Percentiles rank a stretch among this genome's conserved stretches.
These are phyloP conservation scores for Beauveria medogensis DNA, from an alignment of 2,329 filamentous ascomycete species.

Conservation along the genomic window DNA sequence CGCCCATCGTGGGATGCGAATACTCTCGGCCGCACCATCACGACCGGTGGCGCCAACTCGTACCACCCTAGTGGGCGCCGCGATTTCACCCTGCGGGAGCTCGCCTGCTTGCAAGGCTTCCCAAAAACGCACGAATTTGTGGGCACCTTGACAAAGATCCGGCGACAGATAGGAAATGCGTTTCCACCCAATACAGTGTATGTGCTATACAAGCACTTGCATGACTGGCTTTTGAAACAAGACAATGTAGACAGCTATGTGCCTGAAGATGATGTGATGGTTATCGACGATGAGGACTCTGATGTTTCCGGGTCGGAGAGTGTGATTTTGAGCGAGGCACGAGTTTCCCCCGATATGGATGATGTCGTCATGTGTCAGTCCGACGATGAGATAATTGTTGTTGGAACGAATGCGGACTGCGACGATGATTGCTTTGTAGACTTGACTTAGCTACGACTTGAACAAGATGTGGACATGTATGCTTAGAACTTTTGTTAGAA, in stretches of 20 bases:
- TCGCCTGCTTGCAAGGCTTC: constrained; percentile 63
- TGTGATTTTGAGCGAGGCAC: constrained; percentile 4
- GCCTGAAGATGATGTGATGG: constrained; percentile 16
- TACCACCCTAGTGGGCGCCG: constrained; percentile 59
- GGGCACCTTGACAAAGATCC: constrained; percentile 31
- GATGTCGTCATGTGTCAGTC: constrained; percentile 14
- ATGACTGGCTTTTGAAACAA: constrained; percentile 34
- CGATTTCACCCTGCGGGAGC: constrained; percentile 58
- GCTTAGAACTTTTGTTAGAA: not conserved
- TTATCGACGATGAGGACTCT: constrained; percentile 19
- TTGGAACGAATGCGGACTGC: not conserved
- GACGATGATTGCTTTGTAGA: constrained; percentile 2
- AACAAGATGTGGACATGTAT: not conserved
- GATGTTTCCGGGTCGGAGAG: constrained; percentile 11
- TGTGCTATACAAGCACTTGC: constrained; percentile 40
- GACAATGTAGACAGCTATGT: constrained; percentile 27
- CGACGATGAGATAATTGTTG: constrained; percentile 8
- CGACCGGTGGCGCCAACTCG: constrained; percentile 52
- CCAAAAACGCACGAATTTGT: constrained; percentile 52
- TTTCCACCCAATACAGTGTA: constrained; percentile 56
- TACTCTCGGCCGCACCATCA: constrained; percentile 50
- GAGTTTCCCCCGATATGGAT: constrained; percentile 19
- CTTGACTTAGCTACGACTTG: not conserved
- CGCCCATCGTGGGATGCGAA: constrained; percentile 37
- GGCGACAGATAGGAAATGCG: constrained; percentile 69